Evolutionary conservation across 176 grass and related monocot species (phyloP), one percentile per base, ranked within the genome.

Genomic region (Chloris gayana): DNA sequence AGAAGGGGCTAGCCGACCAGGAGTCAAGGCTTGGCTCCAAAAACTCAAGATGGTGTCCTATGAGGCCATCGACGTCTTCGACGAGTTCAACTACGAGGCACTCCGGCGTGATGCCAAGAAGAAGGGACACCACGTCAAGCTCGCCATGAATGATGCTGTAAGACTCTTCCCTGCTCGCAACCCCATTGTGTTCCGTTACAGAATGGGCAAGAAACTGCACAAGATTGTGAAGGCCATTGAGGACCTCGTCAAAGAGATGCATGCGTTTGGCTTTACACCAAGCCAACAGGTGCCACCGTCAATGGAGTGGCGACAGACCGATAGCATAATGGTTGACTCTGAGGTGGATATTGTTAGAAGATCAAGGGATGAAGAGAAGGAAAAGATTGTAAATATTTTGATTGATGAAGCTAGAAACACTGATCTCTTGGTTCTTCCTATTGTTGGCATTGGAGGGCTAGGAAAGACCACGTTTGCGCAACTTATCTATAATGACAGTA

Each of bases 401-500:
- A 14, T 84, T 1, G 37, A 73, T 25, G 35, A 19, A 26, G 13
- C 41, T 21, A 9, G n/a, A 3, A 17, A 1, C 8, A 45, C 7
- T 30, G 66, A 81, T 47, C 24, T 85, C 34, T 65, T 6, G 0
- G 77, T 91, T 18, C 31, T 91, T 46, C 85, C 89, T 1, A 46
- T 91, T 46, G 70, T 88, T 38, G 89, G 89, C 21, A 82, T 85
- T 25, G 85, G 81, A 0, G 81, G 89, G 29, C 9, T 82, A 5
- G 89, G 85, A 2, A 91, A 91, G 25, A 91, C 85, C 0, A 88
- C 85, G 1, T 47, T 91, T 17, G 81, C 59, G 4, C 85, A 85
- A 5, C 26, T 88, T 9, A 57, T 91, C 0, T 91, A 74, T 29
- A 81, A 85, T 14, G 85, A 91, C 1, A 32, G 26, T 32, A 50